Conservation (phyloP, 768 basidiomycete genomes). For the Lentinus tigrinus region DNA sequence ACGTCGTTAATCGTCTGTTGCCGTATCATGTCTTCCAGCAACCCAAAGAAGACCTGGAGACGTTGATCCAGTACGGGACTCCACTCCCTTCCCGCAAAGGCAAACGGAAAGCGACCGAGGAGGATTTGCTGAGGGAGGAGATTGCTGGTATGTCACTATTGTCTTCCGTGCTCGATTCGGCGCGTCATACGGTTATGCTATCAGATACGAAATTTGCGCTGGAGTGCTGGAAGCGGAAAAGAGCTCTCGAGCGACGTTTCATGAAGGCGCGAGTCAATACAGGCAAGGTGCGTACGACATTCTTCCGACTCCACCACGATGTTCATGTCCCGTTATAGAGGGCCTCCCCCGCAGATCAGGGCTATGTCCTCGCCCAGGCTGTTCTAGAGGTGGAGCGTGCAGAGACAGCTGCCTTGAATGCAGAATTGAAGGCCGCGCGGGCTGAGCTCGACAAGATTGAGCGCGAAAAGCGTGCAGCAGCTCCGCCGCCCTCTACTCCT, state of each 20-base stretch:
- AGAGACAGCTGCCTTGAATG: conserved; percentile 54
- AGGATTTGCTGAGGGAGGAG: conserved; percentile 45
- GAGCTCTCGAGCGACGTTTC: conserved; percentile 58
- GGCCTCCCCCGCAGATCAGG: conserved; percentile 58
- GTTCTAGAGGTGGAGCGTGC: conserved; percentile 65
- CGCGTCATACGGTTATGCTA: neutral
- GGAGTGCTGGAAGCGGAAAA: conserved; percentile 59
- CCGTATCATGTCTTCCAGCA: conserved; percentile 83
- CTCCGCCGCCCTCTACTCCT: conserved; percentile 20
- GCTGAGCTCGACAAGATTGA: conserved; percentile 67
- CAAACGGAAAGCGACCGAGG: conserved; percentile 55
- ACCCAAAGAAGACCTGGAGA: conserved; percentile 60
- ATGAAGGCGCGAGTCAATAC: conserved; percentile 48
- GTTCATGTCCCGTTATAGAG: conserved; percentile 40
- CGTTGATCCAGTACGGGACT: neutral
- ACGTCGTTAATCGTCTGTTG: conserved; percentile 68
- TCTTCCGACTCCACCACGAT: neutral
- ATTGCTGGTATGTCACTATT: conserved; percentile 44
- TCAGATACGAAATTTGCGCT: conserved; percentile 72
- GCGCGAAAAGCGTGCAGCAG: conserved; percentile 59
- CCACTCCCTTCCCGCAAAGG: conserved; percentile 43
- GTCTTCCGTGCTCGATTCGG: neutral
- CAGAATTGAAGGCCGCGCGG: conserved; percentile 61
- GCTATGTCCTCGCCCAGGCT: conserved; percentile 60
- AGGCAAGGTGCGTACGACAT: conserved; percentile 49